Evolutionary conservation across 805 yeast species (phyloP), one percentile per base, ranked within the genome.

Genomic region (Barnettozyma wickerhamii): DNA sequence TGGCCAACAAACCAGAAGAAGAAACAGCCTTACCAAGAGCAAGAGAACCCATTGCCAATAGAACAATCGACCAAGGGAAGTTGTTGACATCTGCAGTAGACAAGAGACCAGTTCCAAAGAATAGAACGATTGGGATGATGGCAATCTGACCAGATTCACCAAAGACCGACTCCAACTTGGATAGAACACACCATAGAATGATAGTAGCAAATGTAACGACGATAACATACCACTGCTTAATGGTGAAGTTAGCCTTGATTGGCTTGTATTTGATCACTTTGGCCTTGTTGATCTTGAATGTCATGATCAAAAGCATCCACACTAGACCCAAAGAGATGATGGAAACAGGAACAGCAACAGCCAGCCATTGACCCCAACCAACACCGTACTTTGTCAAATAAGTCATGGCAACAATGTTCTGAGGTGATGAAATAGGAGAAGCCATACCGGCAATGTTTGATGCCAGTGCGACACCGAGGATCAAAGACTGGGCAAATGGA

Each of bases 111-210:
- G 96, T 77, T 14, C 96, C 98, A 58, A 91, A 91, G 57, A 93
- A 83, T 20, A 89, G 63, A 15, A 87, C 81, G 41, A 91, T 76
- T 7, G 98, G 97, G 21, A 90, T 67, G 28, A 89, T 72, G 1
- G 97, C 95, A 50, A 93, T 79, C 51, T 87, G 78, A 34, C 99
- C 99, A 78, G 91, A 84, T 46, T 89, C 95, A 33, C 98, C 99
- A 54, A 90, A 78, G 2, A 78, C 65, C 3, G 74, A 69, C 49
- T 81, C 83, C 10, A 90, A 67, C 55, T 80, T 72, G 10, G 86
- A 80, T 9, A 90, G 80, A 39, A 88, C 75, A 69, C 98, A 91
- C 99, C 99, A 91, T 38, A 90, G 65, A 4, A 79, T 59, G 47
- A 91, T 90, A 1, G 98, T 93, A 0, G 67, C 60, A 0, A 84